These are phyloP conservation scores for Mycocentrospora acerina DNA, from an alignment of 2,329 filamentous ascomycete genomes.

Conservation along the genomic window DNA sequence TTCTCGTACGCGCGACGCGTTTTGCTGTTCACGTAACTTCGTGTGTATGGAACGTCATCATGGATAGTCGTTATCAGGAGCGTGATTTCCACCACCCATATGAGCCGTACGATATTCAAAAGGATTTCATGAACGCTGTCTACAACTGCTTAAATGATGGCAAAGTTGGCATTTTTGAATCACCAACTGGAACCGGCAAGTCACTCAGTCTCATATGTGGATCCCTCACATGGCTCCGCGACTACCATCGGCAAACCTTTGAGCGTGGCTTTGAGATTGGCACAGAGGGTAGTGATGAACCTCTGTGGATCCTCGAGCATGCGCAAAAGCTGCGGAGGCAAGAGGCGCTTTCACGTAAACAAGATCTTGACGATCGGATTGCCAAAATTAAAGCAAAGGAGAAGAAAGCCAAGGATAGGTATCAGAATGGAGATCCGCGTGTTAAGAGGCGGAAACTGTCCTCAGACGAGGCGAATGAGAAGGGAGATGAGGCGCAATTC, in stretches of 20 bases:
- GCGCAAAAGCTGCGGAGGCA: conserved; percentile 68
- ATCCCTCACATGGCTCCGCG: conserved; percentile 85
- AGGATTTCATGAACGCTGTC: conserved; percentile 81
- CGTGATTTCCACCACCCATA: conserved; percentile 82
- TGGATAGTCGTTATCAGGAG: conserved; percentile 14
- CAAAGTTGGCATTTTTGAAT: conserved; percentile 86
- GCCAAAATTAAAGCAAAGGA: conserved; percentile 62
- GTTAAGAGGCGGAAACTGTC: conserved; percentile 47
- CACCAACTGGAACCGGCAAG: conserved; percentile 91
- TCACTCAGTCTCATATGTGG: conserved; percentile 89
- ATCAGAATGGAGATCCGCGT: conserved; percentile 49
- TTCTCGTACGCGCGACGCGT: too few relatives aligned
- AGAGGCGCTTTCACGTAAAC: conserved; percentile 65
- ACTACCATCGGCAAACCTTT: conserved; percentile 67
- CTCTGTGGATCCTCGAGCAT: conserved; percentile 81
- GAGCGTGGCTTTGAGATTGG: conserved; percentile 55
- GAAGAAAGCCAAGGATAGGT: conserved; percentile 59
- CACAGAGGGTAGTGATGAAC: conserved; percentile 64
- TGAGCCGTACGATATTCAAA: conserved; percentile 82
- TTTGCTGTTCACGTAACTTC: too few relatives aligned
- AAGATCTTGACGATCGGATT: conserved; percentile 73
- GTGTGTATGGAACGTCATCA: too few relatives aligned
- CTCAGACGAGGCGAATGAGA: conserved; percentile 5
- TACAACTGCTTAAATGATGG: conserved; percentile 78
- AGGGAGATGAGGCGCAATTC: conserved; percentile 65